Conservation (phyloP, 306 rosid species). For the Cucumis hystrix region DNA sequence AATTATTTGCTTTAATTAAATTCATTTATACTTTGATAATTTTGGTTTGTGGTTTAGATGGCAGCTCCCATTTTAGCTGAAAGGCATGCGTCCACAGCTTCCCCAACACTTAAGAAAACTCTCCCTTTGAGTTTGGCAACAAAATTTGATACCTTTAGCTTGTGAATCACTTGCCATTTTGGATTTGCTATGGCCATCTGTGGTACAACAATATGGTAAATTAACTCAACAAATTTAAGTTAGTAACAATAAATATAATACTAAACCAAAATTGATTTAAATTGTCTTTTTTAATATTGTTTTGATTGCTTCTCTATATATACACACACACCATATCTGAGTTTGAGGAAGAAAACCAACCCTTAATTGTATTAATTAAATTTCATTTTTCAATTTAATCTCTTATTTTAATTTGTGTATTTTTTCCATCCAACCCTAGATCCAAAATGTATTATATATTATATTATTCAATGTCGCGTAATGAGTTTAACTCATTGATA, state of each 20-base stretch:
- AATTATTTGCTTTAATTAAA: neutral
- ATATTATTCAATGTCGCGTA: no score
- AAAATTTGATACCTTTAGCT: slow-evolving; percentile 55
- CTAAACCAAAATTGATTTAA: neutral
- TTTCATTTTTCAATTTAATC: no score
- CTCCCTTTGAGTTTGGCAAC: slow-evolving; percentile 37
- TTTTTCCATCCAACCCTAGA: no score
- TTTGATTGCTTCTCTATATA: no score
- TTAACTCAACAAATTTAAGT: neutral
- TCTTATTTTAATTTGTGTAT: no score
- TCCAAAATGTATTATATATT: no score
- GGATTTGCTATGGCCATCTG: slow-evolving; percentile 70
- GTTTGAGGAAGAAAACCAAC: no score
- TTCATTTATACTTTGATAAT: neutral
- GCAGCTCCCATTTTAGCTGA: neutral
- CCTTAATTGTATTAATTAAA: no score
- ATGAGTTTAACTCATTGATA: no score
- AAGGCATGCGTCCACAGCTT: slow-evolving; percentile 44
- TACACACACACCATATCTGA: no score
- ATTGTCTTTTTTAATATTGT: neutral
- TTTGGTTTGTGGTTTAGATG: neutral
- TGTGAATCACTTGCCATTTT: slow-evolving; percentile 80
- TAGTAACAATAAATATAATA: neutral
- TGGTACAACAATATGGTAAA: no score
- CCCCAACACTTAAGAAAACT: slow-evolving; percentile 65